Evolutionary conservation across 2,329 filamentous ascomycete species (phyloP).

Genomic region (Aureobasidium sp.): DNA sequence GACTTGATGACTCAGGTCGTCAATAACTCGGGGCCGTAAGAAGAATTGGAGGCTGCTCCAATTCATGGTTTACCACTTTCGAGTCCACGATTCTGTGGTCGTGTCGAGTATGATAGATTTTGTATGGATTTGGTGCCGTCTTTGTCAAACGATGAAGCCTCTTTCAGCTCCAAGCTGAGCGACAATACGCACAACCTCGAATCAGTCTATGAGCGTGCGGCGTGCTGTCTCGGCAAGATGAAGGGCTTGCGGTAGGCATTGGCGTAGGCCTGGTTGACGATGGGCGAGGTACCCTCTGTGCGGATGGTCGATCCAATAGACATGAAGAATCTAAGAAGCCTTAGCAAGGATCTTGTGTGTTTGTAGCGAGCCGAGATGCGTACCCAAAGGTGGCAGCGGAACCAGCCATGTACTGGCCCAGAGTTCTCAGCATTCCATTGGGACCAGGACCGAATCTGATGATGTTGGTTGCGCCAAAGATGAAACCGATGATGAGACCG

Average conservation of each 20-base stretch:
- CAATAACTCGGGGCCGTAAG: not conserved
- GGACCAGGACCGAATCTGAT: slow-evolving; percentile 89
- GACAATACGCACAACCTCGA: not conserved
- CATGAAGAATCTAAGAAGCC: slow-evolving; percentile 74
- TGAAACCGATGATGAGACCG: slow-evolving; percentile 93
- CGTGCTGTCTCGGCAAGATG: slow-evolving; percentile 46
- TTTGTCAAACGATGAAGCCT: not conserved
- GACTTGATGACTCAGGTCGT: not conserved
- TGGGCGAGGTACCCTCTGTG: slow-evolving; percentile 68
- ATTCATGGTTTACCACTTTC: not conserved
- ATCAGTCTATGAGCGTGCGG: not conserved
- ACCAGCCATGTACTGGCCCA: slow-evolving; percentile 94
- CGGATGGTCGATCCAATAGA: slow-evolving; percentile 95
- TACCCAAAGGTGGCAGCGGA: slow-evolving; percentile 69
- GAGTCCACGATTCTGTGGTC: not conserved
- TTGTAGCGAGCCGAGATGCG: too few relatives aligned
- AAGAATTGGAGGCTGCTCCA: not conserved
- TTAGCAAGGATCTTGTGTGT: not conserved
- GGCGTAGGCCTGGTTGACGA: slow-evolving; percentile 66
- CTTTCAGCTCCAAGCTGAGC: not conserved
- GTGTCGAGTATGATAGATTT: not conserved
- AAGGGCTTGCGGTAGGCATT: slow-evolving; percentile 65
- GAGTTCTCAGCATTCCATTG: slow-evolving; percentile 85
- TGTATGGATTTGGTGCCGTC: not conserved
- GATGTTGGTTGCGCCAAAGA: slow-evolving; percentile 87